Evolutionary conservation across 2,329 filamentous ascomycete species (phyloP).

Genomic region (Sarocladium strictum): DNA sequence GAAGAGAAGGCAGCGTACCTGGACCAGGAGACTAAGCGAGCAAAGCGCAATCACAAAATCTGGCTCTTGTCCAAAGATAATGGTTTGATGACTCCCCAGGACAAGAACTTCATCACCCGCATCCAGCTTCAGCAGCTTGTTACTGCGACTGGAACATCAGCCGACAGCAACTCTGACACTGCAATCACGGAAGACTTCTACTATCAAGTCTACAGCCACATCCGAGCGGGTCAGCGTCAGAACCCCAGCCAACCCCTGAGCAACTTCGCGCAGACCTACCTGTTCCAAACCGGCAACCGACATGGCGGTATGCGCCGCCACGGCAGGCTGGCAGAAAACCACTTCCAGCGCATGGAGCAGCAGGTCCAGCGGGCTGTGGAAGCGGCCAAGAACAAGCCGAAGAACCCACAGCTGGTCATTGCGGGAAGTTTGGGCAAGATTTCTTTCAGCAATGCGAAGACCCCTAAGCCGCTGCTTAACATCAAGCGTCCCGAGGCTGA

Average conservation of each 20-base stretch:
- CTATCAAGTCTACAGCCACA: constrained; percentile 95
- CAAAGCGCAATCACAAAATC: constrained; percentile 98
- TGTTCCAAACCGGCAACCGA: constrained; percentile 88
- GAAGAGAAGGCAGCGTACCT: constrained; percentile 79
- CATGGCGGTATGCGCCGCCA: constrained; percentile 70
- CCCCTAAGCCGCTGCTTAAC: constrained; percentile 88
- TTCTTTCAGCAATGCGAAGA: constrained; percentile 98
- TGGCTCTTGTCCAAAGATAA: constrained; percentile 90
- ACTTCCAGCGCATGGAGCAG: constrained; percentile 98
- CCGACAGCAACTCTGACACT: constrained; percentile 73
- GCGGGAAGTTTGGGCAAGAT: constrained; percentile 97
- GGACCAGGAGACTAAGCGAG: constrained; percentile 86
- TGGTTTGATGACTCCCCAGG: constrained; percentile 95
- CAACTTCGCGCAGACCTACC: constrained; percentile 95
- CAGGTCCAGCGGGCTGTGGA: constrained; percentile 97
- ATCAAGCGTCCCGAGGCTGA: constrained; percentile 82
- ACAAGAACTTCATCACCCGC: constrained; percentile 98
- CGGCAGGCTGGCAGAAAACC: constrained; percentile 82
- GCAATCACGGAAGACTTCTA: constrained; percentile 92
- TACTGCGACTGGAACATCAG: constrained; percentile 80
- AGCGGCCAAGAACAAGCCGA: constrained; percentile 93
- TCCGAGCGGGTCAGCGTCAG: constrained; percentile 81
- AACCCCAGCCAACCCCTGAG: constrained; percentile 89
- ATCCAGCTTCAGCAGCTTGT: constrained; percentile 97
- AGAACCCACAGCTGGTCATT: constrained; percentile 94